Base-by-base conservation (phyloP, 2,329 filamentous ascomycete species). In the Fusarium sp. region DNA sequence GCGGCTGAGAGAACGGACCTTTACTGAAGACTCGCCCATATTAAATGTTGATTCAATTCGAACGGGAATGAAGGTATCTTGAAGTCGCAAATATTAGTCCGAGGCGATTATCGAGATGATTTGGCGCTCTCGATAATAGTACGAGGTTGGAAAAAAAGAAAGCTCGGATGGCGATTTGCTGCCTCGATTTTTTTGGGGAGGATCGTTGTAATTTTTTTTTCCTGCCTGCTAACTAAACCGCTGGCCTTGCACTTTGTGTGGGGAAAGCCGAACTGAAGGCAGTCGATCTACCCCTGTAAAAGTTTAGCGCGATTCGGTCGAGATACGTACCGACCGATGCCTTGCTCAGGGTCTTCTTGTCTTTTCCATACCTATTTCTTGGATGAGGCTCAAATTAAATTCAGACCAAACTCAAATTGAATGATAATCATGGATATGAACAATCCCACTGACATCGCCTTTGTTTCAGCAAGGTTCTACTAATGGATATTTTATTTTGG, bases 1-100 rank as follows among this genome's bases (percentile, higher is more conserved):
- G 65, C 57, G 56, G 52, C 43, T 70, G 62, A 60, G 49, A 71
- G 54, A 71, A 83, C 82, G 73, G 79, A 85, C 83, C 82, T 85
- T 82, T 72, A 85, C 77, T 71, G 82, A 81, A 59, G 81, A 78
- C 56, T 84, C 82, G 69, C 79, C 80, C 83, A 85, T 85, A 47
- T 61, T 77, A 61, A 58, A 44, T 38, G 29, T 29, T 52, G 22
- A 15, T 52, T 34, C 24, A 52, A 24, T 38, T 48, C 10, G 13
- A 15, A 18, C 8, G 24, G 27, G 20, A 40, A 44, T 22, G 10
- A 45, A 20, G n/a, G 22, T 44, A 32, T 60, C 25, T n/a, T 10
- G 16, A 20, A 22, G 12, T 62, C 40, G 20, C 20, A 29, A 40
- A 13, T 30, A 41, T 16, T 7, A 24, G 18, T 40, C 22, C 10